Base-by-base conservation (phyloP, 345 rosid genomes). In the Lumnitzera littorea region DNA sequence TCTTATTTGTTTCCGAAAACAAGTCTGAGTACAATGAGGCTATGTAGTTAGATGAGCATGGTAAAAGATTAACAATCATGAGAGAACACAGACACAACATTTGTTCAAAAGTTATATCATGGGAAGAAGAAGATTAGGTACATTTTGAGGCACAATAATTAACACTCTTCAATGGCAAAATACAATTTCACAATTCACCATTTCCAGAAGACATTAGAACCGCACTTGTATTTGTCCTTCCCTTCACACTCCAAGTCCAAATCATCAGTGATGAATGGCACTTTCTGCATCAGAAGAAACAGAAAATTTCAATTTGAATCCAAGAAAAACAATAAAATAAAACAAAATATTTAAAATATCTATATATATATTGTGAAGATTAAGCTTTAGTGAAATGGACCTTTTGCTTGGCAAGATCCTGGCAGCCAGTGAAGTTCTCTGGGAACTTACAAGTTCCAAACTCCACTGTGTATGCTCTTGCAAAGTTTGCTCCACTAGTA, bases 201-300 rank as follows among this genome's bases (percentile, higher is more conserved):
- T 83, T 94, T 90, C 99, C 99, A 86, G 85, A 94, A 94, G 51
- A 90, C 99, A 74, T 90, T 94, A 62, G 97, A 94, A 66, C 99
- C 99, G 67, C 99, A 90, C 82, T 90, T 88, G 87, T 56, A 90
- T 74, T 94, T 94, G 84, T 94, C 99, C 62, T 88, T 90, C 46
- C 99, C 97, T 82, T 86, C 82, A 46, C 99, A 94, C 67, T 88
- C 99, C 86, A 94, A 67, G 0, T 56, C 89, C 75, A 90, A 62
- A 75, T 94, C 96, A 15, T 94, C 99, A 43, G 80, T 63, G 71
- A 90, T 61, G 68, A 88, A 90, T 69, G 96, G 96, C 36, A 94
- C 96, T 88, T 86, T 94, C 99, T 90, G 95, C 78, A 83, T 27
- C 53, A 71, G 36, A 15, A 57, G 48, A 36, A 20, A 48, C 49